Base-by-base conservation (phyloP, 768 basidiomycete species). In the Paxillus involutus region DNA sequence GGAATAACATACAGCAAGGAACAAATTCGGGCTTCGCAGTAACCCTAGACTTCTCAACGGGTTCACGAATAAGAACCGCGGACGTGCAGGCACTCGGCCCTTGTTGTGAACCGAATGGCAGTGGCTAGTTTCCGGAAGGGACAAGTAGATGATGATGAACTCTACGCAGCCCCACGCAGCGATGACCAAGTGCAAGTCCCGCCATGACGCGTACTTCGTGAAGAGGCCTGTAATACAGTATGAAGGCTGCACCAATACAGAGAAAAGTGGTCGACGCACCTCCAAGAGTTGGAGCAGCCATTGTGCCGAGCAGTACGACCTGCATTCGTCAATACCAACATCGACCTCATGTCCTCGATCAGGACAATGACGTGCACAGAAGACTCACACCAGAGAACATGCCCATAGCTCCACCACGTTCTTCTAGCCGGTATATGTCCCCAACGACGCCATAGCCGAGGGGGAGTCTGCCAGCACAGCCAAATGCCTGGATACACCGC, bases 91-190 rank as follows among this genome's bases (percentile, higher is more conserved):
- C 26, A 26, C 26, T 26, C 26, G 26, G 4, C 6, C 26, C 26
- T 26, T 26, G 26, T 26, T 26, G 26, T 26, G 6, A 26, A 26
- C 26, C 26, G 26, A 32, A 11, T 32, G 12, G 26, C n/a, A 7
- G 24, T 83, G 81, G 53, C 76, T 79, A 2, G 85, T 86, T 59
- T 86, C 85, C 0, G 84, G 84, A 16, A 85, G 74, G 35, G 72
- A 73, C 3, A 76, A 42, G 0, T 64, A 48, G 41, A 84, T 74
- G 1, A 65, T 54, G 6, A 75, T 12, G 39, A 80, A 74, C 2
- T 71, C 66, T 0, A 73, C 3, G 3, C 77, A 49, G 3, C 77
- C 80, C 19, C 69, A 59, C 2, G 71, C 32, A 4, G 73, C 77
- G 0, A 86, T 55, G 0, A 59, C 60, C 17, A 69, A 61, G 62